Evolutionary conservation across 2,329 filamentous ascomycete species (phyloP).

Genomic region (Elsinoe ampelina): DNA sequence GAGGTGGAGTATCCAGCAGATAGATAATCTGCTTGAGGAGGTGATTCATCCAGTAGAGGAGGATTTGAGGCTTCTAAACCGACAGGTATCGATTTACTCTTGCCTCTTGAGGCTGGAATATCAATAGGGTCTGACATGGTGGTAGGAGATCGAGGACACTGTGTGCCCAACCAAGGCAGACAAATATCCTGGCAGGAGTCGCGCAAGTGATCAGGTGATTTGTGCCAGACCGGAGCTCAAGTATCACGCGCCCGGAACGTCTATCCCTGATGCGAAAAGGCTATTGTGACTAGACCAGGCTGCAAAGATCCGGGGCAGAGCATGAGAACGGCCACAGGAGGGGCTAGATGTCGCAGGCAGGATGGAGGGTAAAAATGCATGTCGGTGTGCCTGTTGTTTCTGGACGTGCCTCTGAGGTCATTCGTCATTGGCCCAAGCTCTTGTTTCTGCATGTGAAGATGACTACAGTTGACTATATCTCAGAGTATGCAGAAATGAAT

Average conservation of each 20-base stretch:
- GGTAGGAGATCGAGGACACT: neutral
- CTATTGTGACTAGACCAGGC: neutral
- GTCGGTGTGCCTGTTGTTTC: constrained; percentile 4
- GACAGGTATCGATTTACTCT: constrained; percentile 13
- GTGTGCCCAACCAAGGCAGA: neutral
- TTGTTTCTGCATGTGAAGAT: constrained; percentile 11
- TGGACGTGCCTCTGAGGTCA: constrained; percentile 6
- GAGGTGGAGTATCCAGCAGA: constrained; percentile 30
- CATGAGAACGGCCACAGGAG: neutral
- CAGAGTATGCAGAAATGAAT: neutral
- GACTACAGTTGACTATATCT: neutral
- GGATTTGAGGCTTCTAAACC: constrained; percentile 10
- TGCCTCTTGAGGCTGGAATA: constrained; percentile 17
- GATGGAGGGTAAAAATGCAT: neutral
- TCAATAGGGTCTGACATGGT: constrained; percentile 19
- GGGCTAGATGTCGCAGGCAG: neutral
- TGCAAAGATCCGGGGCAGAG: neutral
- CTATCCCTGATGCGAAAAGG: neutral
- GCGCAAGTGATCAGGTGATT: constrained; percentile 1
- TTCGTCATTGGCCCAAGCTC: constrained; percentile 12
- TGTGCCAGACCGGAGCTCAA: neutral
- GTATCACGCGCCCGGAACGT: neutral
- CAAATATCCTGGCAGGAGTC: neutral
- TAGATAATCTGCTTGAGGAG: constrained; percentile 23
- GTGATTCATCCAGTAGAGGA: neutral